These are phyloP conservation scores for Mucor irregularis DNA, from an alignment of 371 early-diverging fungal genomes.

Conservation along the genomic window DNA sequence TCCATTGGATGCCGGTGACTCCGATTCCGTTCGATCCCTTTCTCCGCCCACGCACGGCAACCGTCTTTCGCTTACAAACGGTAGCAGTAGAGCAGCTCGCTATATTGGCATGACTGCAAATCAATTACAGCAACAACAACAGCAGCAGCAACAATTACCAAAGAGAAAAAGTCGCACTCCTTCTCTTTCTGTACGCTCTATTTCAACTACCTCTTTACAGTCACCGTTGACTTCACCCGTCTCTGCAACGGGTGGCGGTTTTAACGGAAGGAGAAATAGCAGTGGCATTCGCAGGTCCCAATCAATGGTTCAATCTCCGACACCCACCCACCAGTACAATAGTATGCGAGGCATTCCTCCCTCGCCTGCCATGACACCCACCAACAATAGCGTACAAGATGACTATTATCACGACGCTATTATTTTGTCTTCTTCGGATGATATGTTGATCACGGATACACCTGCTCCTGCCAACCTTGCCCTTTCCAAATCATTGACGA, in stretches of 20 bases:
- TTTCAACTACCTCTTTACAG: slow-evolving; percentile 7
- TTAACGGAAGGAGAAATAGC: no score
- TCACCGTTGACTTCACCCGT: slow-evolving; percentile 25
- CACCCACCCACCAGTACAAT: slow-evolving; percentile 8
- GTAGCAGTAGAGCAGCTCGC: slow-evolving; percentile 61
- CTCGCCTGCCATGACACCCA: slow-evolving; percentile 47
- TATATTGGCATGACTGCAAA: slow-evolving; percentile 63
- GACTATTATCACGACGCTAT: slow-evolving; percentile 26
- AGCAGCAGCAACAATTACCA: slow-evolving; percentile 24
- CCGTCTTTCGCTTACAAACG: slow-evolving; percentile 43
- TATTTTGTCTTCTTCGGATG: slow-evolving; percentile 8
- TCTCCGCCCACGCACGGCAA: slow-evolving; percentile 29
- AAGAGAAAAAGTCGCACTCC: slow-evolving; percentile 19
- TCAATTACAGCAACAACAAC: slow-evolving; percentile 49
- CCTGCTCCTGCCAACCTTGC: slow-evolving; percentile 35
- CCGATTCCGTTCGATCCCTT: slow-evolving; percentile 30
- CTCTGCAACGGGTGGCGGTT: neutral
- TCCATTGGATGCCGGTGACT: slow-evolving; percentile 30
- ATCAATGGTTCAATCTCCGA: slow-evolving; percentile 16
- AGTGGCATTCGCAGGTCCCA: slow-evolving; percentile 17
- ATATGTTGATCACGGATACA: slow-evolving; percentile 39
- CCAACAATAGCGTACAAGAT: slow-evolving; percentile 28
- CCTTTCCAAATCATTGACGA: slow-evolving; percentile 33
- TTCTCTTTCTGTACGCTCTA: slow-evolving; percentile 6
- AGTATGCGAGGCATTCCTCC: slow-evolving; percentile 34